A percentile compares a stretch with the other conserved stretches of the same genome.
These are phyloP conservation scores for Stropharia rugosoannulata DNA, from an alignment of 768 basidiomycete genomes.

Conservation along the genomic window DNA sequence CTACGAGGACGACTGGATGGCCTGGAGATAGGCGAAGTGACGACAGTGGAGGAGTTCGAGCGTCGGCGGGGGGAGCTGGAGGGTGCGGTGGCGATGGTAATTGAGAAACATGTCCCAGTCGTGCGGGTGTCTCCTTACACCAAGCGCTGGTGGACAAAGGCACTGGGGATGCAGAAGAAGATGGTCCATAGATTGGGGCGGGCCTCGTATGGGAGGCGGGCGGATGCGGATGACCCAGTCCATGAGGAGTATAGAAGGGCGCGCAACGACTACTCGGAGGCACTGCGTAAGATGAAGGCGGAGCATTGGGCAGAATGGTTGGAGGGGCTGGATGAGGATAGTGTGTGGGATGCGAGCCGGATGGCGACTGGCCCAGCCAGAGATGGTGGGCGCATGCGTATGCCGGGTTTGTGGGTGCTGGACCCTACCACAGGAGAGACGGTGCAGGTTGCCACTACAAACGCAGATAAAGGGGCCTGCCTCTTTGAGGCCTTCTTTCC, in stretches of 20 bases:
- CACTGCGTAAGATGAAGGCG: background rate
- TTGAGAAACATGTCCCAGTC: background rate
- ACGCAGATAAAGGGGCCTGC: slow-evolving; percentile 5
- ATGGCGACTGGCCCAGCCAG: slow-evolving; percentile 10
- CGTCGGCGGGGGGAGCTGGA: background rate
- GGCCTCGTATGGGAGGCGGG: background rate
- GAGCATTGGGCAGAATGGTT: slow-evolving; percentile 7
- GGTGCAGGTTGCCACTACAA: background rate
- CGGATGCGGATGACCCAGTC: background rate
- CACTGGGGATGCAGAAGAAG: background rate
- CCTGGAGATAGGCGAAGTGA: background rate
- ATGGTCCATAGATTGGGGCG: background rate
- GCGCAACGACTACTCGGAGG: slow-evolving; percentile 1
- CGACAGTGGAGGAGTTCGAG: background rate
- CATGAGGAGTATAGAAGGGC: too few species aligned
- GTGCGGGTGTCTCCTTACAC: background rate
- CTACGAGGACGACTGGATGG: background rate
- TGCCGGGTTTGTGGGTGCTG: slow-evolving; percentile 14
- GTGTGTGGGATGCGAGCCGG: slow-evolving; percentile 18
- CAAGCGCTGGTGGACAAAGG: slow-evolving; percentile 6
- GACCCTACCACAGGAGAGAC: background rate
- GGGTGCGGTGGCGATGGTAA: background rate
- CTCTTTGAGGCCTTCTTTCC: slow-evolving; percentile 9
- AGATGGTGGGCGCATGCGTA: slow-evolving; percentile 20
- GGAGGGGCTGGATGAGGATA: background rate